phyloP scores from a whole-genome alignment of 768 basidiomycete species.

The Mycena alexandri region DNA sequence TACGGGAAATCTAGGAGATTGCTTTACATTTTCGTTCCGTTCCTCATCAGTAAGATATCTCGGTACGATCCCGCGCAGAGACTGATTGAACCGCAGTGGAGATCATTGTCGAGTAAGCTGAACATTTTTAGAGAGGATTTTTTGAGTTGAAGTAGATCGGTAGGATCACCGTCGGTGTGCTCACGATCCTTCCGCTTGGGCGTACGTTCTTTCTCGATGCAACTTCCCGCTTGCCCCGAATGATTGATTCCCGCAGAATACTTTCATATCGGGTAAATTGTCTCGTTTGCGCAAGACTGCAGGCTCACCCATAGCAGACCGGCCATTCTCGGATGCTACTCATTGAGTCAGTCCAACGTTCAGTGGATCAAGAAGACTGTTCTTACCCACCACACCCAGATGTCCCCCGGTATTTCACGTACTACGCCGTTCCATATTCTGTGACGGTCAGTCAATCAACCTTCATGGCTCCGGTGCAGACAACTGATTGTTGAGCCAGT shows the following conservation, averaged over 20 bases:
- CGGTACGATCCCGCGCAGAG: no score
- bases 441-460: neutral
- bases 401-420: slow-evolving; percentile 14
- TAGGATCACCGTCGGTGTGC: no score
- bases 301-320: neutral
- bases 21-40: slow-evolving; percentile 5
- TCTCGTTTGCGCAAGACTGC: no score
- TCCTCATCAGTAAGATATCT: no score
- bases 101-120: slow-evolving; percentile 2
- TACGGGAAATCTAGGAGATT: neutral
- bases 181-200: no score
- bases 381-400: neutral
- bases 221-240: no score
- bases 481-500: neutral
- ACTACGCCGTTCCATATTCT: neutral
- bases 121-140: no score
- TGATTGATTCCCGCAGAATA: no score
- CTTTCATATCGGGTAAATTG: no score
- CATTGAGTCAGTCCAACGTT: neutral
- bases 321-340: slow-evolving; percentile 6
- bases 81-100: neutral
- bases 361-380: neutral
- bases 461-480: neutral
- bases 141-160: no score
- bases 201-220: no score